Evolutionary conservation across 169 alveolate genomes (phyloP).

Genomic region (Eimeria falciformis): DNA sequence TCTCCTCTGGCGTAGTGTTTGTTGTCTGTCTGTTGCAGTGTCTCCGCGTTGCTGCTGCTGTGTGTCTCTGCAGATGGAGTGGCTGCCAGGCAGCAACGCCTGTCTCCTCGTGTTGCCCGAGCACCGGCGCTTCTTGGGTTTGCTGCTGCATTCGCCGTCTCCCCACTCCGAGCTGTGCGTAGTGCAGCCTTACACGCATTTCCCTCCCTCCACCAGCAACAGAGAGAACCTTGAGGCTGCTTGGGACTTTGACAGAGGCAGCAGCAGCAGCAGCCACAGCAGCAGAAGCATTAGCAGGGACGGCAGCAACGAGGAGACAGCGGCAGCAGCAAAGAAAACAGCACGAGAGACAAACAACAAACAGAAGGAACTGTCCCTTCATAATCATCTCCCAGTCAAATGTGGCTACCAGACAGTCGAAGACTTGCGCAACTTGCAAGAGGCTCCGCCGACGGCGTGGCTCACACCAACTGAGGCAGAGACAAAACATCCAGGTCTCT

Average conservation of each 20-base stretch:
- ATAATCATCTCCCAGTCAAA: neutral
- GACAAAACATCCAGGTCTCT: neutral
- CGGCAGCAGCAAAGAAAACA: neutral
- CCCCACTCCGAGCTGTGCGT: constrained; percentile 52
- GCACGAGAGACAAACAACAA: too few species aligned
- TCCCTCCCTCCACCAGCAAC: constrained; percentile 38
- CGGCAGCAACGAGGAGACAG: neutral
- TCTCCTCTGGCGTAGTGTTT: too few species aligned
- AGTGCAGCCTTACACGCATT: constrained; percentile 26
- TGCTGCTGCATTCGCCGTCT: neutral
- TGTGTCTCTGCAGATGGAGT: constrained; percentile 5
- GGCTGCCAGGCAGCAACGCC: constrained; percentile 41
- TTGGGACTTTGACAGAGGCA: constrained; percentile 54
- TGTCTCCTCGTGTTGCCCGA: constrained; percentile 32
- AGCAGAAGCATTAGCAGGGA: neutral
- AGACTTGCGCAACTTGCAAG: neutral
- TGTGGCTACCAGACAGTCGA: neutral
- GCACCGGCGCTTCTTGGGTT: constrained; percentile 58
- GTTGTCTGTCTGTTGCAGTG: neutral
- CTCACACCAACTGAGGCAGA: neutral
- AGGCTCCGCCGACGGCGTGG: neutral
- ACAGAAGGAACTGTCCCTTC: neutral
- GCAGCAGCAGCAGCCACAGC: constrained; percentile 53
- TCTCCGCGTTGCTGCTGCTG: neutral
- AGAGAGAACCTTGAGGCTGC: constrained; percentile 10